Evolutionary conservation across 2,329 filamentous ascomycete genomes (phyloP), one percentile per base, ranked within the genome.

Genomic region (Blumeriella jaapii): DNA sequence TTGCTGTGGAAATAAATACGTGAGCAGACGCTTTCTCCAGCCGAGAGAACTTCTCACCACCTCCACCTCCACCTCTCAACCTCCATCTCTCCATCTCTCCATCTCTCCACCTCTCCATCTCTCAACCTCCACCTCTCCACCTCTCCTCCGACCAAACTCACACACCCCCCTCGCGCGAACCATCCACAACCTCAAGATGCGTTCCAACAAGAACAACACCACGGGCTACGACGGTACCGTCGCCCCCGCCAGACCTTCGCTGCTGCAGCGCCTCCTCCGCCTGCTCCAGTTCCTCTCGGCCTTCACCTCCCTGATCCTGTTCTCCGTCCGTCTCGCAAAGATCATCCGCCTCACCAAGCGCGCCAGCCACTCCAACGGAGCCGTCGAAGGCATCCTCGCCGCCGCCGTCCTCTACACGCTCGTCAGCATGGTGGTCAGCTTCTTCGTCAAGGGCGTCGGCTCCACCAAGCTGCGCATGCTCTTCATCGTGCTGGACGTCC

Each of bases 371-470:
- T 52, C 57, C 23, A 59, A 56, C 28, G 55, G 57, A 15, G 59
- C 61, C 12, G 61, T 65, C 23, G 60, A 64, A 44, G 61, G 61
- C 34, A 64, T 64, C 29, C 56, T 65, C 14, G 58, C 60, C 7
- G 62, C 62, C 4, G 62, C 62, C 4, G 57, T 62, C 9, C 43
- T 60, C 5, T 65, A 65, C 51, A 63, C 59, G 0, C 45, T 64
- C 29, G 44, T 60, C 39, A 49, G 53, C 27, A 59, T 54, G 36
- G 28, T 60, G 4, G 32, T 63, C 12, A 46, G 42, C 2, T 55
- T 56, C 44, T 41, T 54, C 37, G 50, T 61, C 39, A 55, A 55
- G 36, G 52, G 56, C 48, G 14, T 47, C 51, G 30, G 34, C 12
- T 29, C 24, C 14, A 55, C 52, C 6, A 44, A 45, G 36, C 45